Evolutionary conservation across 2,329 filamentous ascomycete genomes (phyloP).

Genomic region (Penicillium sp.): DNA sequence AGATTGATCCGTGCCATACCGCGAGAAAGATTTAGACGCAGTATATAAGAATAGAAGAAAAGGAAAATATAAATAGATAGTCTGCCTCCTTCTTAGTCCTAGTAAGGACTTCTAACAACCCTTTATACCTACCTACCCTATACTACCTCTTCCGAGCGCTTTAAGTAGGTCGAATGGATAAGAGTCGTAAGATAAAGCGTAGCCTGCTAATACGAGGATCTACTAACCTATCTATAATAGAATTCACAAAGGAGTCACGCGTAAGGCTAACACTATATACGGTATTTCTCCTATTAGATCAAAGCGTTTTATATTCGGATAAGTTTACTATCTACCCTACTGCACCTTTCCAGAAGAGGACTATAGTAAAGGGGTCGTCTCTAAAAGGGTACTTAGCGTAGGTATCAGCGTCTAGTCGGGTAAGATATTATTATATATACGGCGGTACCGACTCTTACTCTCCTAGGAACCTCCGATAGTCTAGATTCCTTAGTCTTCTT

Average conservation of each 20-base stretch:
- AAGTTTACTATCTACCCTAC: background rate
- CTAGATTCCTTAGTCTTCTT: background rate
- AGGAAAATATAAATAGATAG: slow-evolving; percentile 1
- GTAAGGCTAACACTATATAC: background rate
- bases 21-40: slow-evolving; percentile 2
- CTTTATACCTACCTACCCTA: background rate
- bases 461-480: background rate
- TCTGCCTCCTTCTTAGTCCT: background rate
- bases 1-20: slow-evolving; percentile 5
- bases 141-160: background rate
- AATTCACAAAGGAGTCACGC: background rate
- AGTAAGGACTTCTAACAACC: slow-evolving; percentile 1
- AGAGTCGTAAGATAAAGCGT: background rate
- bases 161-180: background rate
- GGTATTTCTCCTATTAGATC: background rate
- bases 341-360: background rate
- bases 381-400: background rate
- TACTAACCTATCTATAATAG: background rate
- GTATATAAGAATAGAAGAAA: background rate
- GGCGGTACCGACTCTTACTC: background rate
- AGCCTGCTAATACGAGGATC: background rate
- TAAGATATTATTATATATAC: background rate
- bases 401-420: background rate
- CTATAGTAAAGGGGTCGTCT: background rate
- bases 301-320: background rate